Conservation (phyloP, 345 rosid genomes). For the Bruguiera gymnorhiza region DNA sequence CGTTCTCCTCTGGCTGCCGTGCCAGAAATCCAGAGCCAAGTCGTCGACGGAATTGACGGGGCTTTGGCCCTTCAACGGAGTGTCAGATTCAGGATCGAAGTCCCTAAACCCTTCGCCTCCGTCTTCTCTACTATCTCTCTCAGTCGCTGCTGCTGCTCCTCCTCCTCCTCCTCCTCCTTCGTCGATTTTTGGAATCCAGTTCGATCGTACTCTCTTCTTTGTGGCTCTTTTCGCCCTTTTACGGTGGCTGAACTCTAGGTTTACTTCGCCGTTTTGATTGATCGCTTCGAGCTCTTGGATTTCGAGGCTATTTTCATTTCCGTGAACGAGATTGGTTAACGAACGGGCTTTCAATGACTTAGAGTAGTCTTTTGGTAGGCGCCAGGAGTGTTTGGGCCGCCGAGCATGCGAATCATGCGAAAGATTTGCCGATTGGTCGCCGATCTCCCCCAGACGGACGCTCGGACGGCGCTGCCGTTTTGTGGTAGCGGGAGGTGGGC, state of each 20-base stretch:
- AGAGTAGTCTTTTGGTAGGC: constrained; percentile 36
- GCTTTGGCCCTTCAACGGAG: constrained; percentile 23
- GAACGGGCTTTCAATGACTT: constrained; percentile 58
- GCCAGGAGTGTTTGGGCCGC: constrained; percentile 45
- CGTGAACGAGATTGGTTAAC: constrained; percentile 54
- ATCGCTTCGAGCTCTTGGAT: constrained; percentile 27
- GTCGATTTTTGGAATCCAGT: constrained; percentile 26
- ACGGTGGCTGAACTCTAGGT: constrained; percentile 28
- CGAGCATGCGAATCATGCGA: constrained; percentile 42
- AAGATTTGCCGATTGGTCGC: constrained; percentile 30
- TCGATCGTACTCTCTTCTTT: constrained; percentile 33
- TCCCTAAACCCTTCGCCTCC: constrained; percentile 26
- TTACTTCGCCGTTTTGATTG: constrained; percentile 26
- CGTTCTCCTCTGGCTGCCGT: constrained; percentile 27
- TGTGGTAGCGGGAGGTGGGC: constrained; percentile 18
- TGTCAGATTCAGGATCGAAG: constrained; percentile 26
- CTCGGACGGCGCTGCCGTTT: constrained; percentile 36
- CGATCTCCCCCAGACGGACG: constrained; percentile 38
- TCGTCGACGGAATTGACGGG: constrained; percentile 27
- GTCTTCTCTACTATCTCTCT: constrained; percentile 17
- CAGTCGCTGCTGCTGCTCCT: not conserved
- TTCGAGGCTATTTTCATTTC: constrained; percentile 30
- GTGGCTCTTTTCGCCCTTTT: constrained; percentile 33
- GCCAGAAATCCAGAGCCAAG: constrained; percentile 36
- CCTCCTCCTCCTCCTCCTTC: constrained; percentile 3